Evolutionary conservation across 2,329 filamentous ascomycete species (phyloP).

Genomic region (Monosporascus sp.): DNA sequence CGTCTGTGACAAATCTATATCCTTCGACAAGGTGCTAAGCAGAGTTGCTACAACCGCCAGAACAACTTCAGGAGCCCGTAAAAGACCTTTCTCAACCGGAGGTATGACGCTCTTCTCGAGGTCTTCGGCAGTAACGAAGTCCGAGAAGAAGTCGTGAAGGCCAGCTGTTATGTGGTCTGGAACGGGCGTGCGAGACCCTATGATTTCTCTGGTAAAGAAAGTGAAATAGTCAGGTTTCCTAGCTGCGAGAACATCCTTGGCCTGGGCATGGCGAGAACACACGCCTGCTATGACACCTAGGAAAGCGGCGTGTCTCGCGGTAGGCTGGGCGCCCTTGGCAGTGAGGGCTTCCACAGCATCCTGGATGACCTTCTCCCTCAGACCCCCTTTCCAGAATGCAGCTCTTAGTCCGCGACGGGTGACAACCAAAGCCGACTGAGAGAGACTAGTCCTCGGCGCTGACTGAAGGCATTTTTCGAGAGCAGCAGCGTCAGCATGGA

Average conservation of each 20-base stretch:
- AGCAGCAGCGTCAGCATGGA: slow-evolving; percentile 65
- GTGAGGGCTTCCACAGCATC: slow-evolving; percentile 64
- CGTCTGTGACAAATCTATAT: slow-evolving; percentile 72
- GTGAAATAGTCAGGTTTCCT: slow-evolving; percentile 70
- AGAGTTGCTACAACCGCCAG: slow-evolving; percentile 74
- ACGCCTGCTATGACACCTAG: slow-evolving; percentile 87
- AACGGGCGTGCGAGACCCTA: slow-evolving; percentile 70
- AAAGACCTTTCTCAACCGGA: slow-evolving; percentile 78
- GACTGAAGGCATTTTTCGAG: slow-evolving; percentile 73
- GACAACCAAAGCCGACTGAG: slow-evolving; percentile 68
- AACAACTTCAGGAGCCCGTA: slow-evolving; percentile 86
- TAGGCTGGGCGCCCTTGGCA: slow-evolving; percentile 59
- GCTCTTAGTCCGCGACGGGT: slow-evolving; percentile 76
- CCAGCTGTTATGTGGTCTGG: slow-evolving; percentile 68
- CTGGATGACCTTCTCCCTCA: slow-evolving; percentile 56
- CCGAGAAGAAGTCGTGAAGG: slow-evolving; percentile 75
- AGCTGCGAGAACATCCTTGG: slow-evolving; percentile 57
- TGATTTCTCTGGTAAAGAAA: slow-evolving; percentile 81
- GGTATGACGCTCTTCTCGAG: slow-evolving; percentile 72
- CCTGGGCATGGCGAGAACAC: slow-evolving; percentile 63
- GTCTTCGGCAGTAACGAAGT: slow-evolving; percentile 70
- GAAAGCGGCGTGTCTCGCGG: slow-evolving; percentile 67
- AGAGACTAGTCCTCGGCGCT: slow-evolving; percentile 59
- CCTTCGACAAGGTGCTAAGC: slow-evolving; percentile 61
- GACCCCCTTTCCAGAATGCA: slow-evolving; percentile 56